These are phyloP conservation scores for Cryptosporidium meleagridis DNA, from an alignment of 169 alveolate genomes.

Conservation along the genomic window DNA sequence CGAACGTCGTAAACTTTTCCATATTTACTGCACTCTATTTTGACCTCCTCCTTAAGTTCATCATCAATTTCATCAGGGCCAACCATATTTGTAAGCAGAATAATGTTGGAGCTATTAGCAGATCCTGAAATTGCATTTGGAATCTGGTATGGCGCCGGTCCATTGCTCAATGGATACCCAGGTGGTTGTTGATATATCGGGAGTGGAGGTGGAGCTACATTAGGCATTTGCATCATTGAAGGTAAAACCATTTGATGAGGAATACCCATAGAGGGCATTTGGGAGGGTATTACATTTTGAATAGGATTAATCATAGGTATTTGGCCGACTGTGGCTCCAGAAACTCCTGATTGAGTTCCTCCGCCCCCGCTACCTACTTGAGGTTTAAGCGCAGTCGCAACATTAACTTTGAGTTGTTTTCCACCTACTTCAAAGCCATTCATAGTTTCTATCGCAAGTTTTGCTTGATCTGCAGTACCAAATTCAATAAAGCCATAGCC, in stretches of 20 bases:
- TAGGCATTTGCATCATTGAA: conserved; percentile 55
- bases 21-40: conserved; percentile 76
- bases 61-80: conserved; percentile 79
- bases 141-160: conserved; percentile 2
- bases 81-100: conserved; percentile 76
- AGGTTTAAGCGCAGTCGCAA: conserved; percentile 77
- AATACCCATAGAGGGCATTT: conserved; percentile 56
- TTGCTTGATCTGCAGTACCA: conserved; percentile 80
- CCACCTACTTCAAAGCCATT: conserved; percentile 85
- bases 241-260: conserved; percentile 71
- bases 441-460: conserved; percentile 84
- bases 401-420: conserved; percentile 79
- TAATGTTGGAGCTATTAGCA: conserved; percentile 34
- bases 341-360: conserved; percentile 9
- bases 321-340: conserved; percentile 32
- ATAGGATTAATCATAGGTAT: conserved; percentile 47
- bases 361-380: neutral
- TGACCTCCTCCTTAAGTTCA: conserved; percentile 78
- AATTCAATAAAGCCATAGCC: conserved; percentile 85
- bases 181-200: conserved; percentile 69
- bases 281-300: conserved; percentile 56
- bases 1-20: conserved; percentile 77
- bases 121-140: conserved; percentile 27
- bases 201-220: conserved; percentile 75
- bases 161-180: conserved; percentile 26